A percentile compares a stretch with the other conserved stretches of the same genome.
phyloP scores from a whole-genome alignment of 1,284 basidiomycete species.

The Sanghuangporus weigelae region DNA sequence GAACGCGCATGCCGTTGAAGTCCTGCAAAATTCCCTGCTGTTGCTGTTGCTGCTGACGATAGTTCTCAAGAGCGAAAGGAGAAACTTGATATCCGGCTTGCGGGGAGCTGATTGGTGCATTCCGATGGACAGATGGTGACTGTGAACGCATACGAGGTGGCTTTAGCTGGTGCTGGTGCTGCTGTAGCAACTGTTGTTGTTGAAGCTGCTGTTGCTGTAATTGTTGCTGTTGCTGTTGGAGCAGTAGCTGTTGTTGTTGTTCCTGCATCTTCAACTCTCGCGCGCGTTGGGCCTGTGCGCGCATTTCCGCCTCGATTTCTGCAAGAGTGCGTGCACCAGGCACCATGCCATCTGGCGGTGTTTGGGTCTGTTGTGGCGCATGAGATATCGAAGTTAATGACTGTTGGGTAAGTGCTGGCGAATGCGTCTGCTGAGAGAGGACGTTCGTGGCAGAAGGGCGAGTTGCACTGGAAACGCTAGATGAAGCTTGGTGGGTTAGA shows the following conservation, averaged over 20 bases:
- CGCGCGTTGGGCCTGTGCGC: slow-evolving; percentile 38
- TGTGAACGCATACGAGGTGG: slow-evolving; percentile 17
- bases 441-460: not conserved
- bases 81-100: slow-evolving; percentile 5
- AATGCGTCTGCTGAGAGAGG: slow-evolving; percentile 9
- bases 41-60: slow-evolving; percentile 14
- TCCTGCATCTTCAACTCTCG: slow-evolving; percentile 12
- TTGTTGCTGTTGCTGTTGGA: slow-evolving; percentile 30
- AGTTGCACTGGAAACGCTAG: slow-evolving; percentile 2
- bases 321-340: slow-evolving; percentile 74
- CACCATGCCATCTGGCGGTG: slow-evolving; percentile 3
- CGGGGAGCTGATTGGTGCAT: not conserved
- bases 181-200: slow-evolving; percentile 31
- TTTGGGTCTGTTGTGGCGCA: slow-evolving; percentile 1
- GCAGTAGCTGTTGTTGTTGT: slow-evolving; percentile 21
- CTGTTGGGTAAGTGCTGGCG: slow-evolving; percentile 9
- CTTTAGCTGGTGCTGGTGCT: slow-evolving; percentile 23
- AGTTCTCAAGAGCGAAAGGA: not conserved
- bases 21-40: slow-evolving; percentile 26
- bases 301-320: slow-evolving; percentile 93
- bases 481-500: slow-evolving; percentile 8
- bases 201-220: slow-evolving; percentile 32
- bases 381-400: not conserved
- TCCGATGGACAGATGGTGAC: slow-evolving; percentile 11
- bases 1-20: slow-evolving; percentile 28